Evolutionary conservation across 2,329 filamentous ascomycete genomes (phyloP).

Genomic region (Fusarium newnesense): DNA sequence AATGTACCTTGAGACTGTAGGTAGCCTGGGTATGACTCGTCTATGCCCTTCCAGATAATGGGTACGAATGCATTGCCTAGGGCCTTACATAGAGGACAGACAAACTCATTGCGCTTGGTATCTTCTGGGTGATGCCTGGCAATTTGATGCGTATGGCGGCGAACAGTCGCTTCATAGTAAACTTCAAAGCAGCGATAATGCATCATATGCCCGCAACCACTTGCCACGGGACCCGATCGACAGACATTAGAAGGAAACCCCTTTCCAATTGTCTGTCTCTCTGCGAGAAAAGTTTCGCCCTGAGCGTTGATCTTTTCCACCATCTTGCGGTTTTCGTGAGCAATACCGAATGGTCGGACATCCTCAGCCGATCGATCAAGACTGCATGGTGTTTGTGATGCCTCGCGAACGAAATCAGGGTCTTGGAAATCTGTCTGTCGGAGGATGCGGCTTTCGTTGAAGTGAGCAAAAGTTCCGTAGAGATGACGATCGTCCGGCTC

Average conservation of each 20-base stretch:
- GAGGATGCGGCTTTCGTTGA: conserved; percentile 86
- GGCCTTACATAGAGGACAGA: conserved; percentile 96
- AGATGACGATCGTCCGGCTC: conserved; percentile 89
- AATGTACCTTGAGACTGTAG: conserved; percentile 71
- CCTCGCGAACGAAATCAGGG: conserved; percentile 85
- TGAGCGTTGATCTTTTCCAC: conserved; percentile 80
- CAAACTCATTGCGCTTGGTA: conserved; percentile 83
- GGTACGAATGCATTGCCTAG: conserved; percentile 95
- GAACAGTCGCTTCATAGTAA: conserved; percentile 84
- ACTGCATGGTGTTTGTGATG: conserved; percentile 78
- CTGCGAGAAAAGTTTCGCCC: conserved; percentile 76
- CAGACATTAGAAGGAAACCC: conserved; percentile 80
- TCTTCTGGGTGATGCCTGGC: conserved; percentile 92
- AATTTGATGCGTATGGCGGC: conserved; percentile 91
- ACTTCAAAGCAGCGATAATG: conserved; percentile 95
- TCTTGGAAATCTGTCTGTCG: conserved; percentile 88
- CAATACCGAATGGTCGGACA: conserved; percentile 89
- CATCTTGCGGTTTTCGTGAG: conserved; percentile 82
- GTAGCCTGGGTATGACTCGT: conserved; percentile 82
- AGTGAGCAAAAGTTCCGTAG: conserved; percentile 92
- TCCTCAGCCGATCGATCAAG: conserved; percentile 87
- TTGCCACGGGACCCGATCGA: conserved; percentile 81
- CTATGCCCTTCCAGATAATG: conserved; percentile 93
- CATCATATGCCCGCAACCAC: conserved; percentile 98
- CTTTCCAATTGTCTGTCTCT: conserved; percentile 86